A percentile compares a stretch with the other conserved stretches of the same genome.
Evolutionary conservation across 2,329 filamentous ascomycete species (phyloP).

Genomic region (Colletotrichum agaves): DNA sequence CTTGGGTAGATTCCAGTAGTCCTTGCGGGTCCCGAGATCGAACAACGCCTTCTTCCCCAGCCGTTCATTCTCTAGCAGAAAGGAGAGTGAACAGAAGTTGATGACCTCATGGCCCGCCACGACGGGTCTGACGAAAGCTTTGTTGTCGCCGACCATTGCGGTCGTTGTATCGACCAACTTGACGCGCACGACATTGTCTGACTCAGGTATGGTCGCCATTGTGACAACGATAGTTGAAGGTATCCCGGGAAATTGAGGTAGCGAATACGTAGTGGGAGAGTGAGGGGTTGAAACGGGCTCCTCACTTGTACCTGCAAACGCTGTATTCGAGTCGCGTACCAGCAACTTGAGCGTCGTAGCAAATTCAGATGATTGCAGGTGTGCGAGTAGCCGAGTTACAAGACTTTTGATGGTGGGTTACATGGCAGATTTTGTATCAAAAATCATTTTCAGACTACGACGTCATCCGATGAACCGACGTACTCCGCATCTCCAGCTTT

Average conservation of each 20-base stretch:
- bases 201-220: slow-evolving; percentile 28
- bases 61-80: slow-evolving; percentile 36
- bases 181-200: slow-evolving; percentile 35
- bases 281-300: not conserved
- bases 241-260: not conserved
- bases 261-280: not conserved
- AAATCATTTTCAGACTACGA: slow-evolving; percentile 4
- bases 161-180: slow-evolving; percentile 38
- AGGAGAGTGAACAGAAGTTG: slow-evolving; percentile 38
- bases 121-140: slow-evolving; percentile 35
- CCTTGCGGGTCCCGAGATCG: slow-evolving; percentile 36
- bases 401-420: too few species aligned
- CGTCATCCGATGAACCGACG: slow-evolving; percentile 20
- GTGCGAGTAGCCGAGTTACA: too few species aligned
- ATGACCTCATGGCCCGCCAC: slow-evolving; percentile 38
- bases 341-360: not conserved
- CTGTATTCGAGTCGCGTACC: too few species aligned
- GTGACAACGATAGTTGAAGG: too few species aligned
- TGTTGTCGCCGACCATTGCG: slow-evolving; percentile 30
- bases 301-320: not conserved
- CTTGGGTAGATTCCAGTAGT: slow-evolving; percentile 37
- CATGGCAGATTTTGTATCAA: too few species aligned
- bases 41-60: slow-evolving; percentile 35
- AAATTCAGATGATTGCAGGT: not conserved
- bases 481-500: slow-evolving; percentile 24